These are phyloP conservation scores for Teunomyces funiuensis DNA, from an alignment of 805 yeast species.

Conservation along the genomic window DNA sequence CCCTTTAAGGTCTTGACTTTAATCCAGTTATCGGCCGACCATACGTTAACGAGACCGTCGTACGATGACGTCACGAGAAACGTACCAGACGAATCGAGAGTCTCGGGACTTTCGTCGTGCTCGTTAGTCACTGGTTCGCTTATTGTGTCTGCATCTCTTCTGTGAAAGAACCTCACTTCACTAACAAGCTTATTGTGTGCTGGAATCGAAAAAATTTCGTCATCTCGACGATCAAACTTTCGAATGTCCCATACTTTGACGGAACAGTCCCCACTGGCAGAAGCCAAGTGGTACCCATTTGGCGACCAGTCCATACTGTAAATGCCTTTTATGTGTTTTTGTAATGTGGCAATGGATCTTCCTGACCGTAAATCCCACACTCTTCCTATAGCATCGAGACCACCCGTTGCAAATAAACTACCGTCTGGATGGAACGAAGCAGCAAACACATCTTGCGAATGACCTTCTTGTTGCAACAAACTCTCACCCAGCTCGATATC, in stretches of 20 bases:
- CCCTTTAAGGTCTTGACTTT: slow-evolving; percentile 53
- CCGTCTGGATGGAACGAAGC: slow-evolving; percentile 76
- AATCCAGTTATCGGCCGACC: slow-evolving; percentile 74
- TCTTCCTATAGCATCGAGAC: slow-evolving; percentile 69
- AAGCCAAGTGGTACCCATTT: slow-evolving; percentile 73
- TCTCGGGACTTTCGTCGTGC: slow-evolving; percentile 27
- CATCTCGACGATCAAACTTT: slow-evolving; percentile 22
- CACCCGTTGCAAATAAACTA: slow-evolving; percentile 70
- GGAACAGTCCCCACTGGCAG: slow-evolving; percentile 82
- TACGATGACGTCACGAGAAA: slow-evolving; percentile 63
- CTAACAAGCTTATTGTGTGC: slow-evolving; percentile 77
- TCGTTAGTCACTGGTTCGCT: slow-evolving; percentile 28
- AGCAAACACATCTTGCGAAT: slow-evolving; percentile 66
- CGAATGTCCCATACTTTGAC: slow-evolving; percentile 88
- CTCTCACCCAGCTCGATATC: slow-evolving; percentile 47
- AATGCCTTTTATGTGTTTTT: slow-evolving; percentile 72
- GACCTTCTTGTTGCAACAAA: slow-evolving; percentile 80
- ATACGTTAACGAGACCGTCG: slow-evolving; percentile 61
- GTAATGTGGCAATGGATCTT: slow-evolving; percentile 52
- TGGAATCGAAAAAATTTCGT: slow-evolving; percentile 53
- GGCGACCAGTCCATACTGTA: slow-evolving; percentile 72
- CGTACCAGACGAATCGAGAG: slow-evolving; percentile 38
- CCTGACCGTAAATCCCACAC: slow-evolving; percentile 91
- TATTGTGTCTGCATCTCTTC: slow-evolving; percentile 16
- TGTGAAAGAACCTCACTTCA: slow-evolving; percentile 53